Evolutionary conservation across 2,329 filamentous ascomycete genomes (phyloP), one percentile per base, ranked within the genome.

Genomic region (Aspergillus pseudonomiae): DNA sequence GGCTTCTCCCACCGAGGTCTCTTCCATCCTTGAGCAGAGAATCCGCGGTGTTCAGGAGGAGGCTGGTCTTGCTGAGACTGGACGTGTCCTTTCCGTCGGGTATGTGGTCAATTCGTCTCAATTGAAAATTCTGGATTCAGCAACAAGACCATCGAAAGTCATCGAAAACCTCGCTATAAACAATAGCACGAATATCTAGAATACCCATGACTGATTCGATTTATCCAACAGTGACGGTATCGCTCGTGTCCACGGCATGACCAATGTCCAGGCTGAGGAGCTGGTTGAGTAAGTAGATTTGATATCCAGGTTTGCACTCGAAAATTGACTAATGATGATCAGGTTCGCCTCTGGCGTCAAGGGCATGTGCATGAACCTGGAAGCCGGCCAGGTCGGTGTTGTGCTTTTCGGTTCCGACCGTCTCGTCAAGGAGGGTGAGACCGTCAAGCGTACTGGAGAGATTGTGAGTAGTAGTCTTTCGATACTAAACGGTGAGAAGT

Each of bases 361-460:
- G 91, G 95, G 95, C 84, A 99, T 99, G 95, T 98, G 94, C 92
- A 98, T 99, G 94, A 99, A 99, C 92, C 90, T 99, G 85, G 95
- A 99, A 87, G 95, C 95, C 84, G 95, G 95, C 83, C 95, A 98
- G 86, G 95, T 99, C 86, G 95, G 95, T 97, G 94, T 99, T 79
- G 95, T 99, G 89, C 89, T 99, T 80, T 99, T 99, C 89, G 95
- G 95, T 90, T 98, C 95, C 80, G 95, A 99, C 86, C 94, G 95
- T 94, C 89, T 97, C 77, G 95, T 99, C 89, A 95, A 93, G 88
- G 95, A 99, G 86, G 95, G 95, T 80, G 94, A 99, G 89, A 94
- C 92, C 73, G 95, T 99, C 84, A 98, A 97, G 91, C 94, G 95
- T 90, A 99, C 95, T 78, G 95, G 95, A 83, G 88, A 96, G 86